Base-by-base conservation (phyloP, 2,329 filamentous ascomycete species). In the Trichothecium sympodiale region DNA sequence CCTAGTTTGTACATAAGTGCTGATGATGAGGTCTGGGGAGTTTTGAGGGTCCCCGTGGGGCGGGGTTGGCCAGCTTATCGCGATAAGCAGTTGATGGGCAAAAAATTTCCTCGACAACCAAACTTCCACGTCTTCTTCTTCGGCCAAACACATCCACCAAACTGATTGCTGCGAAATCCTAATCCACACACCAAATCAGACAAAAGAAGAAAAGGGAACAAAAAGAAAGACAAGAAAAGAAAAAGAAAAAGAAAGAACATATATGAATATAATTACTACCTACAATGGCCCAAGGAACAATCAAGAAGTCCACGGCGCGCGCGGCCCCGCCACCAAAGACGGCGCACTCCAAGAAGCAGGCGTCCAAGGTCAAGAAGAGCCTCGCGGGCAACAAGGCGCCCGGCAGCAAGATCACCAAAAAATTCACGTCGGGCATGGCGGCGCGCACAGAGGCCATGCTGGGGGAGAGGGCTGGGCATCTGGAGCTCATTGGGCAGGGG, bases 401-500 rank as follows among this genome's bases (percentile, higher is more conserved):
- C 46, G 59, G 67, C 45, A 69, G 73, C 57, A 72, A 69, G 59
- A 46, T 65, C 44, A 64, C 66, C 56, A 65, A 64, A 47, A 73
- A 74, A 54, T 69, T 69, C 50, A 64, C 69, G 10, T 62, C 67
- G 4, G 71, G 71, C 32, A 60, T 77, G 49, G 63, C 61, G 30
- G 60, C 59, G 39, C 62, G 64, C 57, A 77, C 73, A 23, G 73
- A 77, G 60, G 60, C 62, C 42, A 58, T 77, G 49, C 61, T 77
- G 29, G 71, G 71, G 40, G 69, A 76, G 59, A 59, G 72, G 8
- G 73, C 69, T 5, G 71, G 73, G 0, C 73, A 77, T 40, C 54
- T 77, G 17, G 73, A 77, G 59, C 50, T 77, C 43, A 72, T 77
- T 41, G 72, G 69, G 23, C 65, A 69, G 54, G 65, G 67, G 8